phyloP scores from a whole-genome alignment of 768 basidiomycete genomes.

The Pulveroboletus sp. region DNA sequence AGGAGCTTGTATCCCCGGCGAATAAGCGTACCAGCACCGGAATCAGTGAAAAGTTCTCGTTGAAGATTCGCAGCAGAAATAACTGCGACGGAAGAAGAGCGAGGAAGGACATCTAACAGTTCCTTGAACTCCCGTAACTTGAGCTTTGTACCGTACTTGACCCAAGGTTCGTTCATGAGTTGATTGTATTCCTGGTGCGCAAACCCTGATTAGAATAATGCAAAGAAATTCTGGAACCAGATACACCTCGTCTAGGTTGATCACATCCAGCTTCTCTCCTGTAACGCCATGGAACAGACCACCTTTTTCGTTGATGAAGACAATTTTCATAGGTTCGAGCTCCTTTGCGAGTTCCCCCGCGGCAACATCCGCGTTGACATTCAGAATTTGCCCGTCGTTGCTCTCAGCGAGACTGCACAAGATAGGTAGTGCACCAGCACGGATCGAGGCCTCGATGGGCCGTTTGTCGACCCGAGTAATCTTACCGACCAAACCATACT shows the following conservation, averaged over 20 bases:
- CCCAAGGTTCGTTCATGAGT: slow-evolving; percentile 98
- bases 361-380: slow-evolving; percentile 98
- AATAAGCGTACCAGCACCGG: slow-evolving; percentile 95
- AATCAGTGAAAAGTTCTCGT: slow-evolving; percentile 98
- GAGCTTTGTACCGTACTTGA: slow-evolving; percentile 98
- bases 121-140: slow-evolving; percentile 99
- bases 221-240: neutral
- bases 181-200: slow-evolving; percentile 79
- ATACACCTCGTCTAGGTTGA: slow-evolving; percentile 91
- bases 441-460: slow-evolving; percentile 93
- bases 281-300: slow-evolving; percentile 97
- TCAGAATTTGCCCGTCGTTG: slow-evolving; percentile 94
- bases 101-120: slow-evolving; percentile 94
- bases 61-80: slow-evolving; percentile 91
- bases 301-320: slow-evolving; percentile 97
- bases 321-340: slow-evolving; percentile 97
- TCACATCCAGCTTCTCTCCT: slow-evolving; percentile 91
- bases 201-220: neutral
- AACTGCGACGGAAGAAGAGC: slow-evolving; percentile 96
- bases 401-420: slow-evolving; percentile 93
- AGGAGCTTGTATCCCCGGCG: slow-evolving; percentile 97
- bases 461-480: slow-evolving; percentile 94
- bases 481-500: slow-evolving; percentile 94
- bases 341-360: slow-evolving; percentile 98
- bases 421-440: slow-evolving; percentile 94